Conservation (phyloP, 2,329 filamentous ascomycete genomes). For the Aspergillus intermedius region DNA sequence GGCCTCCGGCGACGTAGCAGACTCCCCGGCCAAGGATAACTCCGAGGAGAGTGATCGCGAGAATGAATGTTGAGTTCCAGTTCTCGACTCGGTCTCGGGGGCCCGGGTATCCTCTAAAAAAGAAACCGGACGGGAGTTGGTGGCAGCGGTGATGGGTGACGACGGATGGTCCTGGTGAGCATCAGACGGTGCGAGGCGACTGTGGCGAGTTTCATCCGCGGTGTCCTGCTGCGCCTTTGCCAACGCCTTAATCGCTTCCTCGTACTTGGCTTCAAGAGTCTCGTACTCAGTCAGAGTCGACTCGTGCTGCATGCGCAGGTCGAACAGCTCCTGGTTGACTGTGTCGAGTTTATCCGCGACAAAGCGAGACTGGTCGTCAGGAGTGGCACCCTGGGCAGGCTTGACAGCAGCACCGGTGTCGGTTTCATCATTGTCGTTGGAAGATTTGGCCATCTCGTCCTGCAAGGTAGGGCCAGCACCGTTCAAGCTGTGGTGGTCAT, state of each 20-base stretch:
- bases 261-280: constrained; percentile 77
- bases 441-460: constrained; percentile 14
- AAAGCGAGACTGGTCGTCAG: constrained; percentile 73
- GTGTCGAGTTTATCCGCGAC: constrained; percentile 89
- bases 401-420: constrained; percentile 24
- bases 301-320: constrained; percentile 86
- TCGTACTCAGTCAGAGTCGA: constrained; percentile 74
- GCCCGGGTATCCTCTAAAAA: constrained; percentile 75
- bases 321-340: constrained; percentile 84
- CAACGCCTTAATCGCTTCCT: constrained; percentile 74
- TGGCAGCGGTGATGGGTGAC: constrained; percentile 22
- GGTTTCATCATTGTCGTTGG: constrained; percentile 27
- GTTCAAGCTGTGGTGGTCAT: constrained; percentile 24
- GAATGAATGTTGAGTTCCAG: constrained; percentile 63
- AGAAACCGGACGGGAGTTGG: constrained; percentile 59
- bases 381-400: constrained; percentile 52
- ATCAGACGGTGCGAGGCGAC: constrained; percentile 46
- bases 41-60: constrained; percentile 92
- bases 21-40: constrained; percentile 79
- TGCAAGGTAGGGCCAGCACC: constrained; percentile 27
- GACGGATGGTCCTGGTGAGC: constrained; percentile 38
- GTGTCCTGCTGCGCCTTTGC: constrained; percentile 74
- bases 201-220: constrained; percentile 61
- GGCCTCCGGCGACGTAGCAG: constrained; percentile 58
- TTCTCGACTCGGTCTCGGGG: constrained; percentile 56